These are phyloP conservation scores for Westerdykella sp. DNA, from an alignment of 2,329 filamentous ascomycete genomes.

Conservation along the genomic window DNA sequence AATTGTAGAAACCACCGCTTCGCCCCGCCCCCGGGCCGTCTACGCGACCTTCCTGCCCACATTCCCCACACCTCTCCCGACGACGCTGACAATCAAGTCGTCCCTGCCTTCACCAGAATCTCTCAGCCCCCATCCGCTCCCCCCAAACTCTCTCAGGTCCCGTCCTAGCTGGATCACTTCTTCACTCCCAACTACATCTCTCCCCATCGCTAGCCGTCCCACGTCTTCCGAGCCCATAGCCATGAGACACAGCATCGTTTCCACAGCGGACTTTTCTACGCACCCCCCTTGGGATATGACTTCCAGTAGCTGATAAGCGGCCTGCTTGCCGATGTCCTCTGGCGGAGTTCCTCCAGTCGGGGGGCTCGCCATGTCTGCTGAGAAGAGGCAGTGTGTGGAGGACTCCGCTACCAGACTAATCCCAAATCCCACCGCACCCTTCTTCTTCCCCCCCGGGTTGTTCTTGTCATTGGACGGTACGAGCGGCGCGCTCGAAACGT, in stretches of 20 bases:
- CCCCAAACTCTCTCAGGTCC: conserved; percentile 82
- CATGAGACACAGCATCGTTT: conserved; percentile 81
- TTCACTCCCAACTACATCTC: conserved; percentile 74
- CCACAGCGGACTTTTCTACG: conserved; percentile 63
- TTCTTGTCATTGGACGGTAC: conserved; percentile 65
- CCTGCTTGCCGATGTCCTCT: conserved; percentile 83
- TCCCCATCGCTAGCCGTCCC: conserved; percentile 73
- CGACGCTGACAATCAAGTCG: conserved; percentile 82
- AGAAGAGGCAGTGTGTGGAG: conserved; percentile 79
- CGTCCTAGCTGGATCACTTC: conserved; percentile 73
- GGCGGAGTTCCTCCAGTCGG: conserved; percentile 75
- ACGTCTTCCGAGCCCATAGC: conserved; percentile 98
- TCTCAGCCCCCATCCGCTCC: conserved; percentile 82
- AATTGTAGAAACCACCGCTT: not conserved
- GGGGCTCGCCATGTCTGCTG: conserved; percentile 71
- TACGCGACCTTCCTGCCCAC: conserved; percentile 82
- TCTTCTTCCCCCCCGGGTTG: conserved; percentile 47
- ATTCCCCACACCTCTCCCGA: conserved; percentile 89
- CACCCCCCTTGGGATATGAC: conserved; percentile 77
- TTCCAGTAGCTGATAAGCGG: conserved; percentile 84
- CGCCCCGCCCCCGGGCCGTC: not conserved
- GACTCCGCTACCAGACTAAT: conserved; percentile 86
- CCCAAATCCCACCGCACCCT: conserved; percentile 83
- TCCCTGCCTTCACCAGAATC: conserved; percentile 47
- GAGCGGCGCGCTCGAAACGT: conserved; percentile 55